Evolutionary conservation across 495 filamentous ascomycete genomes (phyloP), one percentile per base, ranked within the genome.

Genomic region (Talaromyces stipitatus): DNA sequence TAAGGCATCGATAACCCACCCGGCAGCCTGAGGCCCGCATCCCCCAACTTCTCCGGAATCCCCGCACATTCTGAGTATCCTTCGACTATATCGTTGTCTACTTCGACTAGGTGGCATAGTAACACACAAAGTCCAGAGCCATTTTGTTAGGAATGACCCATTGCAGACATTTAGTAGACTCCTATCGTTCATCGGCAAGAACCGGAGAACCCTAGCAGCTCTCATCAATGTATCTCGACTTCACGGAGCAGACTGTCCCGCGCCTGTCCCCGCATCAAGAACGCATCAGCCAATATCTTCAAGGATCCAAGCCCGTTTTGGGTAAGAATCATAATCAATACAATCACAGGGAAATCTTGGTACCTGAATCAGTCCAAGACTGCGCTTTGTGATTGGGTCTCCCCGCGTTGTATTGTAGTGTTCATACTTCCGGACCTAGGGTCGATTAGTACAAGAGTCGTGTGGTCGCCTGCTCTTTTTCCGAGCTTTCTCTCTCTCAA

Each of bases 191-290:
- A 20, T 46, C 54, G 54, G 54, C 54, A 55, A 46, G 33, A 55
- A 46, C 26, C 54, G 54, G 54, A 16, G 16, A 20, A 9, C 48
- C 48, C 26, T 16, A 14, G 36, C 5, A 26, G 3, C 33, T 38
- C 16, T 30, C 32, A 26, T 24, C 33, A 23, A 24, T 24, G 43
- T n/a, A 46, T 23, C 8, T 14, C n/a, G 22, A 12, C 11, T 3
- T 46, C 18, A 29, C 54, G 54, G 54, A 55, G 54, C 54, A 55
- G 54, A 38, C 54, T 55, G 33, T 46, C 54, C 54, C 54, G 54
- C 10, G 20, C 7, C 24, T 14, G 51, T 38, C 51, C 32, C 51
- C 51, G 51, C 51, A 54, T 36, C 51, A 33, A 7, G 4, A 8
- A 12, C 11, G 14, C 1, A 20, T 14, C 4, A 48, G 22, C 46